These are phyloP conservation scores for Populus hybrid DNA, from an alignment of 441 rosid genomes.

Conservation along the genomic window DNA sequence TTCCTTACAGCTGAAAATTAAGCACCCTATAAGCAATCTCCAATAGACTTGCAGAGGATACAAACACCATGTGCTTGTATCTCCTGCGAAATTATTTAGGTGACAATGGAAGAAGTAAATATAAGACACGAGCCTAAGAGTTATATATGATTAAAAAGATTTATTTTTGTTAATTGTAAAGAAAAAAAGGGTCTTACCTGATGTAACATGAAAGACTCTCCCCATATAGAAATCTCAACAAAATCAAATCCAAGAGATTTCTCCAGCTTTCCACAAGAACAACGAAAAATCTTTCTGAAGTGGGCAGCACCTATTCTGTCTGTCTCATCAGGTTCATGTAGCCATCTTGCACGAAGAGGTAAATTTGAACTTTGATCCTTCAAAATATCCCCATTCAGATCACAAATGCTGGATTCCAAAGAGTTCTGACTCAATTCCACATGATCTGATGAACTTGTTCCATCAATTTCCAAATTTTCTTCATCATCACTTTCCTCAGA, in stretches of 20 bases:
- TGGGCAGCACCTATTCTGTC: constrained; percentile 73
- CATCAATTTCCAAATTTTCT: constrained; percentile 28
- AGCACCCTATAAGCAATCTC: background rate
- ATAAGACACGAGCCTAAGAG: background rate
- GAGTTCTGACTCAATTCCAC: constrained; percentile 25
- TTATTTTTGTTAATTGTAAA: background rate
- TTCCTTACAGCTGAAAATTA: background rate
- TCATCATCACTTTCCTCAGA: constrained; percentile 36
- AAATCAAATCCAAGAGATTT: constrained; percentile 49
- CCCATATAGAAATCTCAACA: constrained; percentile 84
- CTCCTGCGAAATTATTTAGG: background rate
- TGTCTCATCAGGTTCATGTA: constrained; percentile 74
- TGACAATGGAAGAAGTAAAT: background rate
- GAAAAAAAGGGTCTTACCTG: constrained; percentile 46
- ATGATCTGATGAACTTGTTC: constrained; percentile 17
- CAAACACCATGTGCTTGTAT: background rate
- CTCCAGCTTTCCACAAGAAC: constrained; percentile 66
- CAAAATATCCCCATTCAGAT: constrained; percentile 23
- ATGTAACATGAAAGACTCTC: constrained; percentile 94
- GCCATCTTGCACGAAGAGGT: constrained; percentile 63
- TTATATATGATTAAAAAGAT: no score
- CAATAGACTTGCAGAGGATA: background rate
- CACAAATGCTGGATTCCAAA: constrained; percentile 13
- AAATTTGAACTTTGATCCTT: constrained; percentile 25
- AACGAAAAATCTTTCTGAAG: constrained; percentile 64